phyloP scores from a whole-genome alignment of 2,329 filamentous ascomycete genomes.

The Penicillium sp. region DNA sequence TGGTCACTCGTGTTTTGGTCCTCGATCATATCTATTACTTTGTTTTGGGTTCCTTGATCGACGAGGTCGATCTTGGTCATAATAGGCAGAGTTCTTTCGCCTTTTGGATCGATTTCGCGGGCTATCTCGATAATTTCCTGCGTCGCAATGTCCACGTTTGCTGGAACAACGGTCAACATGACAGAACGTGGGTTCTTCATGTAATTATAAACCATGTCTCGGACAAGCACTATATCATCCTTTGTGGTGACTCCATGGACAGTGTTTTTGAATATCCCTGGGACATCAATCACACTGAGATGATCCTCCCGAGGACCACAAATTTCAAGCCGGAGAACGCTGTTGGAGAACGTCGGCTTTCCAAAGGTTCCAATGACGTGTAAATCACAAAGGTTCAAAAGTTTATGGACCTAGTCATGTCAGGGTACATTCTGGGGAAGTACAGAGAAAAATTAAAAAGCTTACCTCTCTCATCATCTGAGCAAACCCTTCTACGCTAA shows the following conservation, averaged over 20 bases:
- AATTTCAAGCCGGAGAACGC: slow-evolving; percentile 46
- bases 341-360: slow-evolving; percentile 37
- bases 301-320: slow-evolving; percentile 40
- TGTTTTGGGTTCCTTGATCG: slow-evolving; percentile 29
- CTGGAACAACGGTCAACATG: slow-evolving; percentile 45
- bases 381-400: background rate
- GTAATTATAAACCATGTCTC: slow-evolving; percentile 39
- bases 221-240: slow-evolving; percentile 37
- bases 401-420: too few species aligned
- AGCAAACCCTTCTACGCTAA: too few species aligned
- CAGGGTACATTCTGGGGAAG: too few species aligned
- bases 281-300: slow-evolving; percentile 48
- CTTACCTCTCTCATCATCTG: too few species aligned
- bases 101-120: slow-evolving; percentile 34
- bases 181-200: slow-evolving; percentile 41
- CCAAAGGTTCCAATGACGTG: too few species aligned
- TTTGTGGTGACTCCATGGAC: slow-evolving; percentile 36
- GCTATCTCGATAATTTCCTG: slow-evolving; percentile 48
- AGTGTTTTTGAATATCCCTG: slow-evolving; percentile 44
- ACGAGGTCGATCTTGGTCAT: slow-evolving; percentile 62
- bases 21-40: background rate
- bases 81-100: slow-evolving; percentile 44
- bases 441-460: too few species aligned
- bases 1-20: too few species aligned
- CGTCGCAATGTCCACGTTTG: slow-evolving; percentile 46